phyloP scores from a whole-genome alignment of 441 rosid species.

The Brassica hybrid region DNA sequence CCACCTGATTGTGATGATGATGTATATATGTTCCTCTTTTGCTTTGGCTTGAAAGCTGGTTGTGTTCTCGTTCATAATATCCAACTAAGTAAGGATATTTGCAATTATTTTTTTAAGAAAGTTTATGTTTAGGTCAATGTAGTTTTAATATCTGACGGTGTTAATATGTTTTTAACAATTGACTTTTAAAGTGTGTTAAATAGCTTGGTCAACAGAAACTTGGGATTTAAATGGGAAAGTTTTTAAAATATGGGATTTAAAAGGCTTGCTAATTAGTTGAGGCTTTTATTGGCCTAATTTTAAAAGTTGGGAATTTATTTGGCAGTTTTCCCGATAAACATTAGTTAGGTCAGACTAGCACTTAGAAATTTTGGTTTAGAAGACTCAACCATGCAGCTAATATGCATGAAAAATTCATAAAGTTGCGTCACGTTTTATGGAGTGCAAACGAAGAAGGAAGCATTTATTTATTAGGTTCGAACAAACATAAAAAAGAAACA shows the following conservation, averaged over 20 bases:
- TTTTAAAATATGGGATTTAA: neutral
- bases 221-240: neutral
- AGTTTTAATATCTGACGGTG: neutral
- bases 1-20: no score
- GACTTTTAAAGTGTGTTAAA: neutral
- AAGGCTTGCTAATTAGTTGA: neutral
- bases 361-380: neutral
- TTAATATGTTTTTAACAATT: no score
- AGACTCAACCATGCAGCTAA: neutral
- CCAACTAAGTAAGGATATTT: no score
- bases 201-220: neutral
- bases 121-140: neutral
- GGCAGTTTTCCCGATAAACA: no score
- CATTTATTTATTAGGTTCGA: conserved; percentile 3
- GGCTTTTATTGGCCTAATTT: neutral
- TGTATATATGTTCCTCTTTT: no score
- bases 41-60: no score
- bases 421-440: neutral
- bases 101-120: no score
- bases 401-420: neutral
- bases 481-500: neutral
- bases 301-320: no score
- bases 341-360: neutral
- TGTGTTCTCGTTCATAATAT: no score
- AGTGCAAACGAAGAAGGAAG: neutral